A percentile compares a stretch with the other conserved stretches of the same genome.
phyloP scores from a whole-genome alignment of 2,329 filamentous ascomycete genomes.

The Microdochium bolleyi region DNA sequence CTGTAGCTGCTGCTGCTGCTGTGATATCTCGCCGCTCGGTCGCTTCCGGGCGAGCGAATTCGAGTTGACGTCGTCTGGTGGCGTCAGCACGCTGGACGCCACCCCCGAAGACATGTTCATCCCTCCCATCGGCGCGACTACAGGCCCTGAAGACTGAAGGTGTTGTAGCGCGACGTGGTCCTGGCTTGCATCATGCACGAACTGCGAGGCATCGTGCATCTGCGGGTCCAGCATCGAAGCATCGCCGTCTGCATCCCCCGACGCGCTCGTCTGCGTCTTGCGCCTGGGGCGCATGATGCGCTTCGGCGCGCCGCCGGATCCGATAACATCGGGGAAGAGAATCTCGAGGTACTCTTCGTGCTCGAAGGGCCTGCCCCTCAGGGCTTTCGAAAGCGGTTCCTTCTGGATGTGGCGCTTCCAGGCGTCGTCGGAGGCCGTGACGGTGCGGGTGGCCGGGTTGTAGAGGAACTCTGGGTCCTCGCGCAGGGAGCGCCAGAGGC shows the following conservation, averaged over 20 bases:
- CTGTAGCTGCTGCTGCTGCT: conserved; percentile 4
- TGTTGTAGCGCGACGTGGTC: neutral
- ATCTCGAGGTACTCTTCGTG: conserved; percentile 55
- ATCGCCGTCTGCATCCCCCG: conserved; percentile 12
- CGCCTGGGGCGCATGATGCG: conserved; percentile 48
- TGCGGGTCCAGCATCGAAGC: conserved; percentile 12
- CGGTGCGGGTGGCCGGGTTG: conserved; percentile 38
- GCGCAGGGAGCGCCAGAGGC: conserved; percentile 50
- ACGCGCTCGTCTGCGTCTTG: conserved; percentile 31
- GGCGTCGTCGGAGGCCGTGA: conserved; percentile 48
- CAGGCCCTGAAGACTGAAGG: neutral
- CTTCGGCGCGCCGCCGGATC: conserved; percentile 51
- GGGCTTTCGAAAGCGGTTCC: conserved; percentile 48
- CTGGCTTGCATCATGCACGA: neutral
- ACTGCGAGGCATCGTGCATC: conserved; percentile 9
- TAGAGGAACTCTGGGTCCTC: conserved; percentile 51
- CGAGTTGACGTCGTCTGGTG: conserved; percentile 41
- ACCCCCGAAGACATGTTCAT: conserved; percentile 9
- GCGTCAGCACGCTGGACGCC: conserved; percentile 38
- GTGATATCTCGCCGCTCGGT: conserved; percentile 9
- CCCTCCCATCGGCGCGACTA: neutral
- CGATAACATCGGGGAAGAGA: conserved; percentile 51
- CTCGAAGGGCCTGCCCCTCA: conserved; percentile 50
- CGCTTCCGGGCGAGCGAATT: conserved; percentile 30
- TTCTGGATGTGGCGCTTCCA: conserved; percentile 52